These are phyloP conservation scores for Calonectria pteridis DNA, from an alignment of 2,329 filamentous ascomycete genomes.

Conservation along the genomic window DNA sequence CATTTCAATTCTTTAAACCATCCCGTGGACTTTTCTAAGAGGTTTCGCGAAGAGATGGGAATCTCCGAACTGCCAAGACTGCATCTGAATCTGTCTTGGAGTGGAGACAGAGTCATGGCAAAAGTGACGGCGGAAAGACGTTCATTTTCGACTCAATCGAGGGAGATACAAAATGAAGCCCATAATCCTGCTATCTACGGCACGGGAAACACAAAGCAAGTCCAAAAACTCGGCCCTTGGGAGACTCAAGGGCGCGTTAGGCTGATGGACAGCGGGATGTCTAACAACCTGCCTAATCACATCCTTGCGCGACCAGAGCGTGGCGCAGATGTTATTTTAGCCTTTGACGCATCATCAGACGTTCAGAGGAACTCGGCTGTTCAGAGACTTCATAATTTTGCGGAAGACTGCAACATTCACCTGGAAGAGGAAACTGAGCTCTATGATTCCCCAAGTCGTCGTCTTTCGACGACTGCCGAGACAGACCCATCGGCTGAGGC, in stretches of 20 bases:
- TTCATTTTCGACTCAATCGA: background rate
- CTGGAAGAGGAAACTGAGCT: conserved; percentile 13
- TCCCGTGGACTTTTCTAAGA: background rate
- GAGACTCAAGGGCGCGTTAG: conserved; percentile 37
- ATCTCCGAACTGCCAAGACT: background rate
- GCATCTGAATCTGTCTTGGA: conserved; percentile 6
- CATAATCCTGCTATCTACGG: background rate
- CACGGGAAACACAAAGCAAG: background rate
- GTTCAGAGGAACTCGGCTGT: conserved; percentile 34
- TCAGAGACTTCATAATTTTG: conserved; percentile 35
- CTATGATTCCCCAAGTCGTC: background rate
- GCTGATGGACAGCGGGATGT: conserved; percentile 41
- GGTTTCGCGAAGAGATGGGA: background rate
- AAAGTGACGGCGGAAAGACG: conserved; percentile 11
- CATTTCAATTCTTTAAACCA: background rate
- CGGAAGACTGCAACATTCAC: conserved; percentile 31
- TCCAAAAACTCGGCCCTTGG: background rate
- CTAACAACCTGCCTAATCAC: conserved; percentile 39
- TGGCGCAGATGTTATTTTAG: conserved; percentile 32
- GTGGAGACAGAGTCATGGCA: conserved; percentile 11
- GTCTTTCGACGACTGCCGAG: fast-evolving
- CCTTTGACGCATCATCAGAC: conserved; percentile 38
- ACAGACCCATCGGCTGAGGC: fast-evolving
- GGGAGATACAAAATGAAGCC: background rate
- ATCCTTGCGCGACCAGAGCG: conserved; percentile 32